Conservation (phyloP, 2,329 filamentous ascomycete species). For the Immersiporthe knoxdaviesiana region DNA sequence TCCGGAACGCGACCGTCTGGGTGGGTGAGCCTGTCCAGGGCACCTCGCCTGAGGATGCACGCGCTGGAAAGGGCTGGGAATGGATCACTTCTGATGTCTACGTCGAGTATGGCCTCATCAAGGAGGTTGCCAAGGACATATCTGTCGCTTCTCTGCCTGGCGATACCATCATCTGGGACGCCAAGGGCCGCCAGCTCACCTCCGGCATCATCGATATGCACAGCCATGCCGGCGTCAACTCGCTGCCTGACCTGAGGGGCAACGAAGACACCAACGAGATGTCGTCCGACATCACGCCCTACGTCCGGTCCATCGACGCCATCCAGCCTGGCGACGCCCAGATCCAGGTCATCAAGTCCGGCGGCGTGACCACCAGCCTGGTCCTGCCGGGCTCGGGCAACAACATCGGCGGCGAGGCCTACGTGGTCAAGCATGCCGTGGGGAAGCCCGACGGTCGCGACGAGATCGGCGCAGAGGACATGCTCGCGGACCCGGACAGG, state of each 20-base stretch:
- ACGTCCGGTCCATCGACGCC: constrained; percentile 68
- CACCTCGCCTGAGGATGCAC: constrained; percentile 56
- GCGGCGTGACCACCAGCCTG: constrained; percentile 71
- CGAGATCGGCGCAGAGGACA: constrained; percentile 65
- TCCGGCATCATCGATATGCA: constrained; percentile 75
- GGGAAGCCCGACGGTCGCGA: constrained; percentile 61
- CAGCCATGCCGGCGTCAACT: constrained; percentile 64
- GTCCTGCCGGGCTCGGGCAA: constrained; percentile 71
- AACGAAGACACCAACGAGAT: constrained; percentile 67
- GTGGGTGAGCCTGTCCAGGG: constrained; percentile 61
- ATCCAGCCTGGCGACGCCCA: constrained; percentile 67
- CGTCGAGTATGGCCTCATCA: constrained; percentile 64
- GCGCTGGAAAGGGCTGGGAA: constrained; percentile 60
- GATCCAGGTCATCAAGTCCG: constrained; percentile 71
- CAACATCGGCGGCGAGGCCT: constrained; percentile 74
- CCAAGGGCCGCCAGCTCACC: constrained; percentile 64
- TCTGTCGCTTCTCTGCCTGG: constrained; percentile 46
- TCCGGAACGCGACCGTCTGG: constrained; percentile 70
- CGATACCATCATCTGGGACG: constrained; percentile 58
- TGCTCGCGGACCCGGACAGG: constrained; percentile 68
- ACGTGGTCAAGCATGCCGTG: constrained; percentile 69
- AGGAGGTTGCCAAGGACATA: constrained; percentile 53
- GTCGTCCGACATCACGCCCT: constrained; percentile 67
- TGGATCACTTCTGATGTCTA: constrained; percentile 66
- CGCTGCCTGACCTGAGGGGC: constrained; percentile 58